Evolutionary conservation across 192 early-diverging fungal genomes (phyloP).

Genomic region (Linnemannia zychae): DNA sequence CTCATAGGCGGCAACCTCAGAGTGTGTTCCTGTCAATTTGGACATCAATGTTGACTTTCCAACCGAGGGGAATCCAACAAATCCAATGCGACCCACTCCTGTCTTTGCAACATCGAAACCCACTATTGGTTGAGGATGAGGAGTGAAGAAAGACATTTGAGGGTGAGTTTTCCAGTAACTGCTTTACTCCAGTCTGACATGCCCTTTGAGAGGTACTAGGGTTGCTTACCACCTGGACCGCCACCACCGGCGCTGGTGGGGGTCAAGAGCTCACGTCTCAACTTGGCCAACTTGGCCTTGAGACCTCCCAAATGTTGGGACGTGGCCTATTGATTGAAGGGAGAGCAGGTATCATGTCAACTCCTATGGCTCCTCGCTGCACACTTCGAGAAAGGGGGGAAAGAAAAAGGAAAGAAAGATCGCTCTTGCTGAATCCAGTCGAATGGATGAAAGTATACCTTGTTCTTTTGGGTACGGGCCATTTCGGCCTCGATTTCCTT

Average conservation of each 20-base stretch:
- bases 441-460: conserved; percentile 48
- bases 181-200: not conserved
- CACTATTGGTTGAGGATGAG: conserved; percentile 55
- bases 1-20: conserved; percentile 96
- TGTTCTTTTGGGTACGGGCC: conserved; percentile 95
- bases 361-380: not conserved
- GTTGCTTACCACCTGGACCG: conserved; percentile 75
- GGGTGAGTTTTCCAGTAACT: not conserved
- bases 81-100: conserved; percentile 98
- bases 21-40: conserved; percentile 96
- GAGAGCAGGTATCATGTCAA: not conserved
- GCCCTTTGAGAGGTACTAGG: not conserved
- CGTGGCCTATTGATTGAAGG: conserved; percentile 69
- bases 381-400: not conserved
- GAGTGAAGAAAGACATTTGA: not conserved
- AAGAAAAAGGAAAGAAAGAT: not conserved
- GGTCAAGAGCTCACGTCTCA: conserved; percentile 93
- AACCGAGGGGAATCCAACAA: conserved; percentile 97
- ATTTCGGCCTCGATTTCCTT: conserved; percentile 81
- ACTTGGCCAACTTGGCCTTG: conserved; percentile 98
- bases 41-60: conserved; percentile 99
- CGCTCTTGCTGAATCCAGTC: not conserved
- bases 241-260: conserved; percentile 90
- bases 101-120: conserved; percentile 99
- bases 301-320: conserved; percentile 92